Evolutionary conservation across 148 eudicot species (phyloP), one percentile per base, ranked within the genome.

Genomic region (Silene uniflora): DNA sequence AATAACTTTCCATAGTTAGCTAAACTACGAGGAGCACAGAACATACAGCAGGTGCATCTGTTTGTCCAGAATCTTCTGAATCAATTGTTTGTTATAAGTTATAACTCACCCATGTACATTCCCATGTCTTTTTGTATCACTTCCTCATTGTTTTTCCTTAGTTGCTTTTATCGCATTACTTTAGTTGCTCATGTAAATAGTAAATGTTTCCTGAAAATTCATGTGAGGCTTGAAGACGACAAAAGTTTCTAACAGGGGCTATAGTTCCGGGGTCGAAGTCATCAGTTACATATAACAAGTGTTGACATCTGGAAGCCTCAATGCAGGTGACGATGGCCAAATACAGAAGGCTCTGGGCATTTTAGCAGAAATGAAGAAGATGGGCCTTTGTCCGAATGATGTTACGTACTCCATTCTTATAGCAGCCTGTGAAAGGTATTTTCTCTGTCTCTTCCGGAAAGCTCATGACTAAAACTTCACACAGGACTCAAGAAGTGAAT

Each of bases 381-480:
- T 81, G 7, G 90, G 92, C 73, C 78, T 95, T 79, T 66, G 83
- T 62, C 96, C 99, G 25, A 92, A 95, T 81, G 83, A 81, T 65
- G 82, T 95, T 80, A 95, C 97, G 77, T 95, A 92, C 87, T 90
- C 99, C 76, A 78, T 92, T 83, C 87, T 95, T 73, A 69, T 90
- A 64, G 93, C 86, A 44, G 92, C 90, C 81, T 88, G 94, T 85
- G 97, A 92, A 89, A 92, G 87, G 99, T 95, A 89, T 87, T 83
- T 79, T 67, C 75, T 79, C 72, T 19, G 49, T 69, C 71, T 65
- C 56, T 35, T 61, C 62, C 9, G 19, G 55, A n/a, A 32, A 27
- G 23, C n/a, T 6, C 3, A 39, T 24, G 8, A 21, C 67, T 75
- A n/a, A 14, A 39, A 23, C 61, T 70, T 70, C 32, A 70, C 61